phyloP scores from a whole-genome alignment of 139 green algal genomes.

The Gonium pectorale region DNA sequence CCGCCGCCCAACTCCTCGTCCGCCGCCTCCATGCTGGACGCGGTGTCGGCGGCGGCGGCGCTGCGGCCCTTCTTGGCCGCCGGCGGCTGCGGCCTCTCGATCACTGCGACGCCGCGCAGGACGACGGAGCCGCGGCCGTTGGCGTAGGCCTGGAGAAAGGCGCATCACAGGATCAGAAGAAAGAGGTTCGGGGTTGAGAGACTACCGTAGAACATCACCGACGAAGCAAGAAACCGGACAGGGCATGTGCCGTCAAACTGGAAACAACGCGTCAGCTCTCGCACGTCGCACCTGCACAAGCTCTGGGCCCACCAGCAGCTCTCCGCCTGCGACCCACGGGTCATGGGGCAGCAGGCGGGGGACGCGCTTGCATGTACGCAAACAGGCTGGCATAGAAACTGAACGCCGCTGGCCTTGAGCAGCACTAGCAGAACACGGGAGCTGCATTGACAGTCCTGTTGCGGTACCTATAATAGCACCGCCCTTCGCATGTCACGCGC shows the following conservation, averaged over 20 bases:
- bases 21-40: too few species aligned
- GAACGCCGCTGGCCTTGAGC: too few species aligned
- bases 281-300: conserved; percentile 58
- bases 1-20: not conserved
- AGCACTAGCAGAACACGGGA: too few species aligned
- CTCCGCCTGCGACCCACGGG: conserved; percentile 77
- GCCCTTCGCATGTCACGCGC: too few species aligned
- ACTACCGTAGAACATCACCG: not conserved
- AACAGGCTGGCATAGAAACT: too few species aligned
- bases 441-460: too few species aligned
- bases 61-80: too few species aligned
- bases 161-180: not conserved
- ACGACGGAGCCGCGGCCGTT: conserved; percentile 81
- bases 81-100: conserved; percentile 83
- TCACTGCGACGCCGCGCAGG: conserved; percentile 73
- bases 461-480: too few species aligned
- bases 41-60: too few species aligned
- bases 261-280: too few species aligned
- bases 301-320: conserved; percentile 66
- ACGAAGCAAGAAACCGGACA: not conserved
- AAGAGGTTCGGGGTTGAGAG: not conserved
- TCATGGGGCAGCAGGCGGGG: not conserved
- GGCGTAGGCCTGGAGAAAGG: conserved; percentile 54
- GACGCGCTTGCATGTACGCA: too few species aligned
- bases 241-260: too few species aligned